Base-by-base conservation (phyloP, 345 rosid species). In the Populus euphratica region DNA sequence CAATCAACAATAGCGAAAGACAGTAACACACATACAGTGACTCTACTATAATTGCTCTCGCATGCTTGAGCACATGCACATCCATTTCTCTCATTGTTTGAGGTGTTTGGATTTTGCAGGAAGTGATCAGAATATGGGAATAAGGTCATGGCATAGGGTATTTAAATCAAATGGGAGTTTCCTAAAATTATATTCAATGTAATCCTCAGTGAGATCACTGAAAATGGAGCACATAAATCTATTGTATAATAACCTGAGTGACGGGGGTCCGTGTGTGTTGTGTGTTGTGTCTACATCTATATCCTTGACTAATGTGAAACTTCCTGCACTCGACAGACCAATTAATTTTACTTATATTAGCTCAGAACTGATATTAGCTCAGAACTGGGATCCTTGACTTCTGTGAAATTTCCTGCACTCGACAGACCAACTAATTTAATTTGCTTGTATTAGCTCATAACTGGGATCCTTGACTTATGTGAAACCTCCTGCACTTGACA, bases 41-140 rank as follows among this genome's bases (percentile, higher is more conserved):
- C 29, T 33, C 31, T 68, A 68, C 77, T 41, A 78, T 81, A 56
- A 81, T 82, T 82, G 82, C 82, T 27, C 2, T 38, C 84, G 78
- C 84, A 72, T 82, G 82, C 76, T 14, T 5, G 61, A 59, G 70
- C 85, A 78, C 69, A 31, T 76, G 76, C 79, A 38, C 74, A 72
- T 81, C 81, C 78, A 81, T 72, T 79, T 71, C 70, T 78, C 74
- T 65, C 71, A 63, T 76, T 78, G 84, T 78, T 83, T 78, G 13
- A 1, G 67, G 86, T 61, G 82, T 75, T 81, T 69, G 83, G 83
- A 81, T 14, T 81, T 76, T 59, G 61, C 64, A 16, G 31, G 73
- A 17, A 0, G 38, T 6, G 52, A 38, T 27, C 27, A 44, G 27
- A 27, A 68, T n/a, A 4, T 18, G 27, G 11, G 21, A 27, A 16